Base-by-base conservation (phyloP, 1,284 basidiomycete species). In the Jaminaea rosea region DNA sequence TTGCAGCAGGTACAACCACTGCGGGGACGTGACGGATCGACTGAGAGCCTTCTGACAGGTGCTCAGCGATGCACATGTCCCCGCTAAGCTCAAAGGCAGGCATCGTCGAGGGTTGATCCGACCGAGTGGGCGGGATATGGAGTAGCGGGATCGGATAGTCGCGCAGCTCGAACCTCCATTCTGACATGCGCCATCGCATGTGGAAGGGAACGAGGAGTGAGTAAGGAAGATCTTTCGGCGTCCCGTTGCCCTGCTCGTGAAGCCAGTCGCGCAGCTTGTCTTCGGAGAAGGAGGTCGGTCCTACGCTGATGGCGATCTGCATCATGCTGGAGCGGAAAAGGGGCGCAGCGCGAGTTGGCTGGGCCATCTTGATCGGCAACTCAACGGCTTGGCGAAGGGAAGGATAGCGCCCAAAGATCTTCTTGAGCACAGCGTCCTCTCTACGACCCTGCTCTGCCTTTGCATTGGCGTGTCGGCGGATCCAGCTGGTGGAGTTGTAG, bases 21-120 rank as follows among this genome's bases (percentile, higher is more conserved):
- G 65, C 63, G 2, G 62, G 64, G 11, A 72, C 64, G 44, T 72
- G 63, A 11, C 69, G 54, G 45, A 70, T 65, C 6, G 68, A 87
- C 32, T 81, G 76, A 0, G 80, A 76, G 1, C 81, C 80, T 1
- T 87, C 85, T 17, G 39, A 42, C 74, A 90, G 82, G 76, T 97
- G 90, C 75, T 98, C 93, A 1, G 84, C 90, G 45, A 96, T 80
- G 54, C 93, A 86, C 32, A 97, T 75, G 62, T 91, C 85, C 10
- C 84, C 84, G 56, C 85, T 82, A 66, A 91, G 84, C 28, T 80
- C 78, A 75, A 84, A 81, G 17, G 49, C 49, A 7, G 49, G 42
- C 8, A 55, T 47, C 11, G 50, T 31, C 42, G 58, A 44, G 50
- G 44, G 10, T 37, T 55, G 52, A 52, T 72, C 49, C 10, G 47